Percentiles rank a stretch among this genome's conserved stretches.
Conservation (phyloP, 192 early-diverging fungal species). For the Gaertneriomyces sp. region DNA sequence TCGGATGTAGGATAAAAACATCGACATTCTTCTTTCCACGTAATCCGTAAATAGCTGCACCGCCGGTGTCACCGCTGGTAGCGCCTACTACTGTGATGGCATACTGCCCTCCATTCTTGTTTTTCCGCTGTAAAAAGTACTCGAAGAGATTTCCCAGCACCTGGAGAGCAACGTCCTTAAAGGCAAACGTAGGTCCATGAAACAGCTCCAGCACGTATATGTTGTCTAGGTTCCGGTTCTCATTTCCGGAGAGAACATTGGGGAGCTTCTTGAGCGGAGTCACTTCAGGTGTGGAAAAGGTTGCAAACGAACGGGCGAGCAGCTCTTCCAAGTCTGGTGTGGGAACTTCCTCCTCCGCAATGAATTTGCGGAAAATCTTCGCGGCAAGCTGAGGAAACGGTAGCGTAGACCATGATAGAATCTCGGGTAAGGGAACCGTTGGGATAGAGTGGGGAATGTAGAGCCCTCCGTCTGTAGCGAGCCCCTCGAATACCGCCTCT, state of each 20-base stretch:
- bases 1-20: slow-evolving; percentile 91
- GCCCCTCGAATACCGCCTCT: slow-evolving; percentile 86
- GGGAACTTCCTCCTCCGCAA: slow-evolving; percentile 75
- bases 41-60: slow-evolving; percentile 96
- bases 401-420: slow-evolving; percentile 69
- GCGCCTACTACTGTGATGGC: slow-evolving; percentile 87
- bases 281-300: slow-evolving; percentile 71
- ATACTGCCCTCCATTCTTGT: slow-evolving; percentile 37
- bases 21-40: slow-evolving; percentile 87
- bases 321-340: slow-evolving; percentile 65
- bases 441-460: slow-evolving; percentile 89
- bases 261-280: slow-evolving; percentile 71
- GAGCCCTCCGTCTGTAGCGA: slow-evolving; percentile 90
- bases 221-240: slow-evolving; percentile 9
- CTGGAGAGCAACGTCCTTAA: slow-evolving; percentile 98
- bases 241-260: slow-evolving; percentile 47
- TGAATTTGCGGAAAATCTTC: slow-evolving; percentile 78
- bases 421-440: slow-evolving; percentile 57
- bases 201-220: slow-evolving; percentile 80
- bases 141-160: slow-evolving; percentile 97
- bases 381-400: slow-evolving; percentile 80
- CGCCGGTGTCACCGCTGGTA: slow-evolving; percentile 95
- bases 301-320: slow-evolving; percentile 66
- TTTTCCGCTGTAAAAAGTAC: slow-evolving; percentile 79
- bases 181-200: slow-evolving; percentile 96